A percentile compares a stretch with the other conserved stretches of the same genome.
These are phyloP conservation scores for Saccharomycopsis sp. DNA, from an alignment of 805 yeast species.

Conservation along the genomic window DNA sequence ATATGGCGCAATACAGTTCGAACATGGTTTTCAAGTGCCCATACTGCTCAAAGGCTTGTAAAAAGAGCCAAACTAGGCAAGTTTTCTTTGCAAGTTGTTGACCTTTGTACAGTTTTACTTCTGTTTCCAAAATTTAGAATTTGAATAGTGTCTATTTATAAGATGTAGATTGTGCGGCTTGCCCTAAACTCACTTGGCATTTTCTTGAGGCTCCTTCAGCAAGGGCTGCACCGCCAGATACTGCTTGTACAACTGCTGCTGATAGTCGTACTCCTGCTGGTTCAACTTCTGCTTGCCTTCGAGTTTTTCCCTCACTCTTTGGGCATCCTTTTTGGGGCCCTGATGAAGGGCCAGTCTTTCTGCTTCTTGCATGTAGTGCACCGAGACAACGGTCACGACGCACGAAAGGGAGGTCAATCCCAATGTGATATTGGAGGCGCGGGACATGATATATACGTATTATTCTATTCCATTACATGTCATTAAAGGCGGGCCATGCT, in stretches of 20 bases:
- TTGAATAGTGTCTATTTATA: too few relatives aligned
- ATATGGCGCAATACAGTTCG: too few relatives aligned
- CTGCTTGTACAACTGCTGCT: constrained; percentile 48
- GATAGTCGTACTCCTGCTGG: constrained; percentile 56
- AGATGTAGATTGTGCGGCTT: too few relatives aligned
- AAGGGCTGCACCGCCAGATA: constrained; percentile 57
- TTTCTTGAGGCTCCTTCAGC: too few relatives aligned
- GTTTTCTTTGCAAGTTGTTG: constrained; percentile 31
- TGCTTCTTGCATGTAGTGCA: constrained; percentile 57
- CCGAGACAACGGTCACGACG: constrained; percentile 53
- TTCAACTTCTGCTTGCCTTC: constrained; percentile 39
- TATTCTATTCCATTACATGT: too few relatives aligned
- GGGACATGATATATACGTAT: constrained; percentile 73
- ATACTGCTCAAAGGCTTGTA: constrained; percentile 51
- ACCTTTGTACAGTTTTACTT: not conserved
- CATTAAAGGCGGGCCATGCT: too few relatives aligned
- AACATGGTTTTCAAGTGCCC: constrained; percentile 58
- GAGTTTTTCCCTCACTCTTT: constrained; percentile 43
- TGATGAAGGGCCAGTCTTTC: constrained; percentile 70
- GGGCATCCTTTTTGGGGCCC: constrained; percentile 82
- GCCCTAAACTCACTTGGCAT: too few relatives aligned
- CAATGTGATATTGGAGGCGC: constrained; percentile 69
- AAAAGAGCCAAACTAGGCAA: constrained; percentile 33
- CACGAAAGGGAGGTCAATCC: constrained; percentile 49
- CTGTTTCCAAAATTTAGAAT: too few relatives aligned